A percentile compares a stretch with the other conserved stretches of the same genome.
phyloP scores from a whole-genome alignment of 176 grass and related monocot species.

The Oryza nivara region DNA sequence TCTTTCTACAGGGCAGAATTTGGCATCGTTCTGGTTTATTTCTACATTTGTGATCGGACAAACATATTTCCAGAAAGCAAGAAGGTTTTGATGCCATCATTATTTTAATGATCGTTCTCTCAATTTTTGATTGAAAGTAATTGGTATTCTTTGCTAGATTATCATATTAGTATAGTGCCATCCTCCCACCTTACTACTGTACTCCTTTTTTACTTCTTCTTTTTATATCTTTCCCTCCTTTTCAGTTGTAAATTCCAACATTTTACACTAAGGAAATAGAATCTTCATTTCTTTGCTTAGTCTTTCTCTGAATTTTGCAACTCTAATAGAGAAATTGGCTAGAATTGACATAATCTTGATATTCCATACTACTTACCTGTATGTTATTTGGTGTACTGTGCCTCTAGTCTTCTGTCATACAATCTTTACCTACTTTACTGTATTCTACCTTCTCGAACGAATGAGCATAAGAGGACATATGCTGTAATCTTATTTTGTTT shows the following conservation, averaged over 20 bases:
- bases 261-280: neutral
- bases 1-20: conserved; percentile 63
- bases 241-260: neutral
- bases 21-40: conserved; percentile 68
- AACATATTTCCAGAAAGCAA: conserved; percentile 72
- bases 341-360: neutral
- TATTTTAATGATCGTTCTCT: neutral
- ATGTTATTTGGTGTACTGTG: neutral
- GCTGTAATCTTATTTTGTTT: conserved; percentile 11
- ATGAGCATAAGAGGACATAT: neutral
- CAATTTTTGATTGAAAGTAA: neutral
- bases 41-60: conserved; percentile 80
- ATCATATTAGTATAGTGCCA: neutral
- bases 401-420: neutral
- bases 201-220: neutral
- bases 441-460: conserved; percentile 1
- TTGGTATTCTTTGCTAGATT: neutral
- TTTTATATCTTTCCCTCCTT: neutral
- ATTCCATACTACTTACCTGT: neutral
- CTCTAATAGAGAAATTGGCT: neutral
- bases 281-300: conserved; percentile 12
- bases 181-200: neutral
- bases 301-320: neutral
- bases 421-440: neutral
- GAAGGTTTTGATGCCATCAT: conserved; percentile 49